Base-by-base conservation (phyloP, 352 stramenopile genomes). In the Phytopythium kandeliae region DNA sequence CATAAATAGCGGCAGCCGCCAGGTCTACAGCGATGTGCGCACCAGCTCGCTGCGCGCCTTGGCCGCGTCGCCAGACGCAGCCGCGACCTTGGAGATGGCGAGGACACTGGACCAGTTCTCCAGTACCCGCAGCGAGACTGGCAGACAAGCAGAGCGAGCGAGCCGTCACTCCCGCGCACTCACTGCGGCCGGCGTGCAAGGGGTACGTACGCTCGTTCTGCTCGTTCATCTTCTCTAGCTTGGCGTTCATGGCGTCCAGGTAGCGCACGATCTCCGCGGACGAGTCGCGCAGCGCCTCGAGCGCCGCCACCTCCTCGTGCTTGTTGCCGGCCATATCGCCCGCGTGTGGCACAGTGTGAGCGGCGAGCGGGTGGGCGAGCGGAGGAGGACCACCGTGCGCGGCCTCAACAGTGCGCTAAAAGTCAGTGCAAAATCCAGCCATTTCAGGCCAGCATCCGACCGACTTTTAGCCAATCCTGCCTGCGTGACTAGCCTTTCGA, bases 71-170 rank as follows among this genome's bases (percentile, higher is more conserved):
- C 46, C 19, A 15, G 60, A 47, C 2, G 62, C 30, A 1, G 55
- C 54, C 17, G 73, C 69, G 28, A 82, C 60, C 55, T 84, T 91
- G 28, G 79, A 80, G 49, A 91, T 76, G 42, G 69, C 66, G 49
- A 91, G 82, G 47, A 89, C 80, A 50, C 80, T 89, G 6, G 77
- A 85, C 80, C 80, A 91, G 57, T 91, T 91, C 62, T 89, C 78
- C 30, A 91, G 57, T 52, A 91, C 80, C 6, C 78, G 80, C 30
- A 91, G 62, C 30, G 80, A 89, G 54, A 85, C 80, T 91, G 45
- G 38, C 19, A 47, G 10, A 40, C 3, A 28, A 4, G 4, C 13
- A 30, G 9, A 15, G 38, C 7, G 11, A n/a, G n/a, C n/a, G n/a
- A n/a, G n/a, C n/a, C n/a, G n/a, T n/a, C n/a, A n/a, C n/a, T n/a